Conservation (phyloP, 306 rosid species). For the Quercus agrifolia region DNA sequence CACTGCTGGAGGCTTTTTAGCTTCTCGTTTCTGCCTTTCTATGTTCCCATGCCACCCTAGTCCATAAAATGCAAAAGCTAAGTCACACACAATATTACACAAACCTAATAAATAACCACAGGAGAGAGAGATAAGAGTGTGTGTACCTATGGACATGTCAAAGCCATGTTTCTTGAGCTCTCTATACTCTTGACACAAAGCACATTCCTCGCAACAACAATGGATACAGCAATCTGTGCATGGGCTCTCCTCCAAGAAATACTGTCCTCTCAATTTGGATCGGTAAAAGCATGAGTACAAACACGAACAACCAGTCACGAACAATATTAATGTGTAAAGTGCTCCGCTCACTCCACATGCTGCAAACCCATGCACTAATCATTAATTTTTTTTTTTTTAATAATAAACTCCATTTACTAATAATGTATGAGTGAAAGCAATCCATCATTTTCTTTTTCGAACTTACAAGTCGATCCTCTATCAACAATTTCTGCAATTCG, state of each 20-base stretch:
- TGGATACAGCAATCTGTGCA: constrained; percentile 39
- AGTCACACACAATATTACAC: not conserved
- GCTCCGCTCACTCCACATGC: constrained; percentile 45
- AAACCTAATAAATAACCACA: not conserved
- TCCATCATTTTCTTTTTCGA: not conserved
- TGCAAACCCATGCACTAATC: not conserved
- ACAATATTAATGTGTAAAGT: constrained; percentile 28
- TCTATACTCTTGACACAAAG: constrained; percentile 51
- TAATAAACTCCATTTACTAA: not conserved
- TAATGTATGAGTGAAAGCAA: not conserved
- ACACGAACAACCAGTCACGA: constrained; percentile 22
- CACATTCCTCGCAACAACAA: constrained; percentile 33
- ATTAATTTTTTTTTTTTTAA: not conserved
- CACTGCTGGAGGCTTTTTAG: constrained; percentile 20
- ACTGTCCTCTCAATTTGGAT: constrained; percentile 41
- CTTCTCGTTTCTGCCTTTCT: constrained; percentile 38
- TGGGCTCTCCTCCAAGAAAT: constrained; percentile 35
- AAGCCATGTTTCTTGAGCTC: constrained; percentile 44
- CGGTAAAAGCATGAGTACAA: constrained; percentile 40
- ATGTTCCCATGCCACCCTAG: constrained; percentile 56
- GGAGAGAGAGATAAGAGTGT: not conserved
- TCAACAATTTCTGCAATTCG: constrained; percentile 53
- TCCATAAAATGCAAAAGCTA: not conserved
- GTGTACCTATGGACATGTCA: constrained; percentile 38
- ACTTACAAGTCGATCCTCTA: constrained; percentile 45